Base-by-base conservation (phyloP, 2,329 filamentous ascomycete genomes). In the Alternaria arborescens region DNA sequence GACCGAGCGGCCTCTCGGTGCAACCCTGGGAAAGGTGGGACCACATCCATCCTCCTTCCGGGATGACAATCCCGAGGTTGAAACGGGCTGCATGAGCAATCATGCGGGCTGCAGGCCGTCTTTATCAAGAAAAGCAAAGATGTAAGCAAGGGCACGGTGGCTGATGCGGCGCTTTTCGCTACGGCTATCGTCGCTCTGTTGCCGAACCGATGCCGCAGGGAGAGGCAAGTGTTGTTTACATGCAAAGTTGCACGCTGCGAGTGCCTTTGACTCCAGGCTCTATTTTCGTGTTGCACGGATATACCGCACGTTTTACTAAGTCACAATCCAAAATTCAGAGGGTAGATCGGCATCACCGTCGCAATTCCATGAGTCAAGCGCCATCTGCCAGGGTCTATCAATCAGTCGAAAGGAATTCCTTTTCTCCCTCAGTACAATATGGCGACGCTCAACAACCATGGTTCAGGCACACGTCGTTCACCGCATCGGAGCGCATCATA, bases 21-120 rank as follows among this genome's bases (percentile, higher is more conserved):
- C 52, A 50, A 60, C 60, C 51, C 42, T 58, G 47, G 44, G 22
- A 55, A 22, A 60, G 42, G 60, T 62, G 60, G 60, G 43, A 56
- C 52, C 60, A 60, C 47, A 34, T 53, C 55, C 30, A 32, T 36
- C 14, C 36, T 42, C 52, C 42, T 53, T 40, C 52, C 52, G 44
- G 47, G 54, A 51, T 59, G 60, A 28, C 51, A 59, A 42, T 58
- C 51, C 52, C 56, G 34, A 50, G 30, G 60, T 61, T 43, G 51
- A 52, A 62, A 55, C 52, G 52, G 55, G 46, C 42, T 60, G 60
- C 60, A 60, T 55, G 36, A 60, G 52, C 46, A 62, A 55, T 55
- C 41, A 52, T 54, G 47, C 44, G 41, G 36, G 48, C 48, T 61
- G 48, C 42, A 59, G 44, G 55, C 46, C 36, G 43, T 28, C 55